These are phyloP conservation scores for Corynascus novoguineensis DNA, from an alignment of 495 filamentous ascomycete species.

Conservation along the genomic window DNA sequence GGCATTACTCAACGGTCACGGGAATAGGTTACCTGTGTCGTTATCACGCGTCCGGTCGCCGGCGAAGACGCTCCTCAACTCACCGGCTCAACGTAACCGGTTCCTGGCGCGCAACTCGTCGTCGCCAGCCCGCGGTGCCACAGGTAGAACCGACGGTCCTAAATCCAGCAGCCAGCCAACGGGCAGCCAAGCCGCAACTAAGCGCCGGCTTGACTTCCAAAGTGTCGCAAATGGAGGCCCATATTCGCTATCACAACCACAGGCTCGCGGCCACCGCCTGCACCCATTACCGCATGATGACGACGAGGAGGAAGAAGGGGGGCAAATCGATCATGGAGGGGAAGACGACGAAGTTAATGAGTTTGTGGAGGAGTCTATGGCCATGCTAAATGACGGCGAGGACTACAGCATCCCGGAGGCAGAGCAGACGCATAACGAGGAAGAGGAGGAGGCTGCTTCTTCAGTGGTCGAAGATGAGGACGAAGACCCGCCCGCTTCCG, in stretches of 20 bases:
- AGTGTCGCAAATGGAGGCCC: constrained; percentile 19
- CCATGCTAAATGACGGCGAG: constrained; percentile 29
- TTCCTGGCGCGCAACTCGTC: constrained; percentile 42
- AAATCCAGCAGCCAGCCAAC: constrained; percentile 20
- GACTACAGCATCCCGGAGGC: constrained; percentile 18
- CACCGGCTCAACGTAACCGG: constrained; percentile 49
- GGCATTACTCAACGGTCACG: constrained; percentile 29
- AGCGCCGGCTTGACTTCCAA: constrained; percentile 41
- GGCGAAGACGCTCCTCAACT: constrained; percentile 51
- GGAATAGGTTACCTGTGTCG: constrained; percentile 41
- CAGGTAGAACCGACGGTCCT: constrained; percentile 13
- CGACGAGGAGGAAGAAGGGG: constrained; percentile 24
- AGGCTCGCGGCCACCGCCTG: constrained; percentile 11
- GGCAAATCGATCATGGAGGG: constrained; percentile 18
- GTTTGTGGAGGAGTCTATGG: constrained; percentile 35
- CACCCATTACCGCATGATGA: constrained; percentile 18
- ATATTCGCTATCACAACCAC: constrained; percentile 25
- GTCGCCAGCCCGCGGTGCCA: constrained; percentile 19
- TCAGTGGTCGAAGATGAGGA: constrained; percentile 14
- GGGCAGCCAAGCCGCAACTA: constrained; percentile 7
- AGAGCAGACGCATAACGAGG: constrained; percentile 23
- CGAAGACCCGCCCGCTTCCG: constrained; percentile 6
- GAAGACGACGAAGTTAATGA: constrained; percentile 19
- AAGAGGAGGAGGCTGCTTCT: constrained; percentile 26
- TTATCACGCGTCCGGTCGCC: constrained; percentile 47